Evolutionary conservation across 148 eudicot genomes (phyloP).

Genomic region (Drosera capensis): DNA sequence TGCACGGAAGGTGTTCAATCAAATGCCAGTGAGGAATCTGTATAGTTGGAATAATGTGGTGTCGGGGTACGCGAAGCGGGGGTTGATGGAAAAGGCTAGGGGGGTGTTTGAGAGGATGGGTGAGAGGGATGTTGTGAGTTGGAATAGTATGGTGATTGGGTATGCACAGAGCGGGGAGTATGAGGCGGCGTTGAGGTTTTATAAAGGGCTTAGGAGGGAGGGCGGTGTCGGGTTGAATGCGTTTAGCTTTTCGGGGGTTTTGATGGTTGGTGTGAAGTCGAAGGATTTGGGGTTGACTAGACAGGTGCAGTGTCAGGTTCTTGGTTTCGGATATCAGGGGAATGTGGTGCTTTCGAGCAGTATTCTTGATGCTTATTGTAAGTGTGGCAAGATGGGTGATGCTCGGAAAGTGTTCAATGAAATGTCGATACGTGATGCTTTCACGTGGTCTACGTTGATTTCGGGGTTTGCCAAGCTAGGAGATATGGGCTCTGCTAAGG

Average conservation of each 20-base stretch:
- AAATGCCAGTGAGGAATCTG: slow-evolving; percentile 56
- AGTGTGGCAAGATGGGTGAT: slow-evolving; percentile 39
- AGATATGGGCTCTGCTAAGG: slow-evolving; percentile 51
- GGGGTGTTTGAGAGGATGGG: slow-evolving; percentile 50
- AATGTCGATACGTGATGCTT: slow-evolving; percentile 52
- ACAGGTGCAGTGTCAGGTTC: slow-evolving; percentile 68
- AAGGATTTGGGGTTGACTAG: slow-evolving; percentile 34
- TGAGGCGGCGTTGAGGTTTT: slow-evolving; percentile 41
- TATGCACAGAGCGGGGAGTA: slow-evolving; percentile 35
- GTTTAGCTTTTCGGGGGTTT: slow-evolving; percentile 65
- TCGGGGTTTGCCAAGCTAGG: slow-evolving; percentile 70
- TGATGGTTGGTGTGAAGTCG: slow-evolving; percentile 44
- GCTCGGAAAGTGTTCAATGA: slow-evolving; percentile 64
- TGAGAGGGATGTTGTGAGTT: slow-evolving; percentile 53
- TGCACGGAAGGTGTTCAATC: slow-evolving; percentile 70
- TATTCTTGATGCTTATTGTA: slow-evolving; percentile 62
- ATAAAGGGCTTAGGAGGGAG: slow-evolving; percentile 31
- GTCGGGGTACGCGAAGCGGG: slow-evolving; percentile 65
- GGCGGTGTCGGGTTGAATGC: slow-evolving; percentile 28
- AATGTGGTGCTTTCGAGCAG: slow-evolving; percentile 67
- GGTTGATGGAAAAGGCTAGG: slow-evolving; percentile 44
- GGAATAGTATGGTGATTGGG: slow-evolving; percentile 75
- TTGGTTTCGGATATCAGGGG: slow-evolving; percentile 33
- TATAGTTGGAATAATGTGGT: slow-evolving; percentile 67
- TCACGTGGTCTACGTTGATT: slow-evolving; percentile 67